Evolutionary conservation across 2,329 filamentous ascomycete genomes (phyloP).

Genomic region (Pseudogymnoascus sp.): DNA sequence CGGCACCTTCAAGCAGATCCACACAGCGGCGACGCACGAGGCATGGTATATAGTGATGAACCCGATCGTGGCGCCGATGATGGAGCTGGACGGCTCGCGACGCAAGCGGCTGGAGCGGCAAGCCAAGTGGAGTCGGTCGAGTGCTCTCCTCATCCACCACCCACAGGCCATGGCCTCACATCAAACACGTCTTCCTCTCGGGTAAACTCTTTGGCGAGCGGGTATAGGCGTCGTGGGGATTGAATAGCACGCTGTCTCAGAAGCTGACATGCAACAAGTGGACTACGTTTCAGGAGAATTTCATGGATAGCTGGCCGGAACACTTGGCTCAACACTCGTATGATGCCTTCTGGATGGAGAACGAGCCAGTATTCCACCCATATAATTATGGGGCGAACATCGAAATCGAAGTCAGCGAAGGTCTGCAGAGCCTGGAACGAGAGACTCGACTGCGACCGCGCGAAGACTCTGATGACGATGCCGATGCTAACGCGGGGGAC

Average conservation of each 20-base stretch:
- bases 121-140: background rate
- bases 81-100: background rate
- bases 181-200: background rate
- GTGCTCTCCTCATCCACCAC: background rate
- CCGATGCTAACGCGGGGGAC: background rate
- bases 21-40: background rate
- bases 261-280: background rate
- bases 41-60: background rate
- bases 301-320: background rate
- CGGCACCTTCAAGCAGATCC: conserved; percentile 10
- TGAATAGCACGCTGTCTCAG: background rate
- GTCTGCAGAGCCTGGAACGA: background rate
- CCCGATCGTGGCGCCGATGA: background rate
- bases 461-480: background rate
- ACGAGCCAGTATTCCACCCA: background rate
- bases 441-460: background rate
- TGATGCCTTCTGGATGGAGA: conserved; percentile 16
- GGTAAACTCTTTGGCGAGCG: background rate
- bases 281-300: background rate
- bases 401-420: background rate
- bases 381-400: background rate
- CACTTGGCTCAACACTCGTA: conserved; percentile 11
- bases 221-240: background rate
- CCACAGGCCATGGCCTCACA: background rate
- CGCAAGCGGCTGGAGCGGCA: background rate